phyloP scores from a whole-genome alignment of 106 monocot species.

The Cymbidium sinense region DNA sequence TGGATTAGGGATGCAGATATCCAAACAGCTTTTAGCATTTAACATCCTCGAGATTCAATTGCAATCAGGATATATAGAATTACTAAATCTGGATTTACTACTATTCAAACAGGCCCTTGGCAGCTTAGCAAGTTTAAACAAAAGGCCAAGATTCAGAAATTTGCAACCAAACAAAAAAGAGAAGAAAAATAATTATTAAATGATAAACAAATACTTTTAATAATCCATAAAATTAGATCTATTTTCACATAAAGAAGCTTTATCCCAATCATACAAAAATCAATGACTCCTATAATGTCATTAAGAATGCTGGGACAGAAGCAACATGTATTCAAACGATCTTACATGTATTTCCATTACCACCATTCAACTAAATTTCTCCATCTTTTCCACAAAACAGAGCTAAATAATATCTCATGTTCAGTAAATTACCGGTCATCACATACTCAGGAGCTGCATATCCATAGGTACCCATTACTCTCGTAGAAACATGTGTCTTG shows the following conservation, averaged over 20 bases:
- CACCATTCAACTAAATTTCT: neutral
- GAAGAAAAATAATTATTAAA: no score
- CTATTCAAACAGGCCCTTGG: no score
- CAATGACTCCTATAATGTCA: neutral
- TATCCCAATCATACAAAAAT: neutral
- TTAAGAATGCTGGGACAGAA: neutral
- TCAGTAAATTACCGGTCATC: conserved; percentile 24
- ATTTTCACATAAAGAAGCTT: neutral
- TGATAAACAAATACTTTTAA: no score
- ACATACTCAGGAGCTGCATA: conserved; percentile 46
- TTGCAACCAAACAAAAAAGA: no score
- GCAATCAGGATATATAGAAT: no score
- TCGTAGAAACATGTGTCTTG: conserved; percentile 40
- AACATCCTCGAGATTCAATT: no score
- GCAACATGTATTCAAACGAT: neutral
- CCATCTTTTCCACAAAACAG: neutral
- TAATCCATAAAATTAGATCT: no score
- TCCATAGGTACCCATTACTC: conserved; percentile 42
- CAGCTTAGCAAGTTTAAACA: no score
- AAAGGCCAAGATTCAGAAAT: no score
- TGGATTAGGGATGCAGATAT: no score
- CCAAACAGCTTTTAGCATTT: no score
- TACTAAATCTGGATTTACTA: no score
- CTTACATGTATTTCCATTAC: neutral
- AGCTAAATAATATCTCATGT: conserved; percentile 1